phyloP scores from a whole-genome alignment of 805 yeast species.

The Diddensiella transvaalensis region DNA sequence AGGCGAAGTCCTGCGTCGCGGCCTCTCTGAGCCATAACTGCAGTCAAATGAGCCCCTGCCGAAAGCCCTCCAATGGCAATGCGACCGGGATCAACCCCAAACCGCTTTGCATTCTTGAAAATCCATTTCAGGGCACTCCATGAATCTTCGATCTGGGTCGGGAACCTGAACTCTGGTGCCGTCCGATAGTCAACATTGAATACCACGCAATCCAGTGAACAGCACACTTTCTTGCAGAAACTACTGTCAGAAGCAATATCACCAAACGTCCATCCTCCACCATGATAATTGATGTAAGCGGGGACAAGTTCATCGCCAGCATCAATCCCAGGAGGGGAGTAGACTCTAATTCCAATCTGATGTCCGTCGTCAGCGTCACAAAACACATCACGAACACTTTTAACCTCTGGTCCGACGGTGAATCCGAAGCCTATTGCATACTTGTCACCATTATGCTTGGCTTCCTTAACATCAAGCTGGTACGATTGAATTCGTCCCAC shows the following conservation, averaged over 20 bases:
- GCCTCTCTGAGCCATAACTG: conserved; percentile 27
- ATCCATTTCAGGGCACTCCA: conserved; percentile 4
- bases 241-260: conserved; percentile 3
- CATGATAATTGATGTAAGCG: conserved; percentile 10
- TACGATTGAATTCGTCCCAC: conserved; percentile 9
- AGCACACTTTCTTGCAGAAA: conserved; percentile 9
- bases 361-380: conserved; percentile 3
- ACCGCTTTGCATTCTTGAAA: conserved; percentile 7
- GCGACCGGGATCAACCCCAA: conserved; percentile 21
- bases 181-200: conserved; percentile 3
- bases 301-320: conserved; percentile 1
- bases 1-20: conserved; percentile 9
- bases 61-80: conserved; percentile 46
- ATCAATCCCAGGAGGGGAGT: conserved; percentile 1
- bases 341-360: conserved; percentile 5
- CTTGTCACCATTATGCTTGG: conserved; percentile 3
- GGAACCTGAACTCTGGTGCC: conserved; percentile 3
- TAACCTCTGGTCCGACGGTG: conserved; percentile 9
- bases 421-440: conserved; percentile 6
- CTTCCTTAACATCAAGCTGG: conserved; percentile 6
- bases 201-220: conserved; percentile 8
- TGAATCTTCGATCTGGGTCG: background rate
- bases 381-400: conserved; percentile 1
- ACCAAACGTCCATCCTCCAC: conserved; percentile 15
- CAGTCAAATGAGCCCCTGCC: conserved; percentile 38